Conservation (phyloP, 768 basidiomycete species). For the Pulveroboletus sp. region DNA sequence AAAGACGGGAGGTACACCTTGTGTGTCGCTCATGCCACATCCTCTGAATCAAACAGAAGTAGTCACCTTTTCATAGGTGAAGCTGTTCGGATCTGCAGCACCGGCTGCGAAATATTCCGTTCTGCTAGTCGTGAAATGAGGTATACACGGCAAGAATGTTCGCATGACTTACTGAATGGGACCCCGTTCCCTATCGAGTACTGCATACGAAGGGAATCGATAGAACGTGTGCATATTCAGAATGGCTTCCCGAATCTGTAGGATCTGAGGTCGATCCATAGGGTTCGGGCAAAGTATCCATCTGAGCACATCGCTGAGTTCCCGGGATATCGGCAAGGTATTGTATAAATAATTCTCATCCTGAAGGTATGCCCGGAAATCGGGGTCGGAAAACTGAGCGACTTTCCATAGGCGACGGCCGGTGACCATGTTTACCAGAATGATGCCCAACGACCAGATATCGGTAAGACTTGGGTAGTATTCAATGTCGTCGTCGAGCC, state of each 20-base stretch:
- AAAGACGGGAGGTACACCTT: no score
- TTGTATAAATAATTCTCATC: conserved; percentile 16
- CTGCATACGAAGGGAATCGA: neutral
- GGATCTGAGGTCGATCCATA: conserved; percentile 13
- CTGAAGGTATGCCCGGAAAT: conserved; percentile 14
- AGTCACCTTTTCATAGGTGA: neutral
- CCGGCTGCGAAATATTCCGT: neutral
- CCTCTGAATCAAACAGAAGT: neutral
- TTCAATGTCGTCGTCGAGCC: conserved; percentile 43
- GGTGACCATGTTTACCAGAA: conserved; percentile 79
- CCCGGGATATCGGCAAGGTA: conserved; percentile 13
- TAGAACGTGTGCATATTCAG: conserved; percentile 17
- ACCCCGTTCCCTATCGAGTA: neutral
- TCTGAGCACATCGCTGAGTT: conserved; percentile 13
- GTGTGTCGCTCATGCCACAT: neutral
- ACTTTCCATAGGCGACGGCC: conserved; percentile 32
- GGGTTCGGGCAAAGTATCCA: conserved; percentile 17
- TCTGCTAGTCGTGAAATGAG: neutral
- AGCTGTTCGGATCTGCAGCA: neutral
- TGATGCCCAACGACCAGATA: conserved; percentile 73
- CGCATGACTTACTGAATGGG: neutral
- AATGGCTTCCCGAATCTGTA: conserved; percentile 16
- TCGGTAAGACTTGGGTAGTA: conserved; percentile 38
- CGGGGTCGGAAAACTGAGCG: conserved; percentile 6
- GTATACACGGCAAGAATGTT: no score